Conservation (phyloP, 2,329 filamentous ascomycete genomes). For the Apiospora malaysiana region DNA sequence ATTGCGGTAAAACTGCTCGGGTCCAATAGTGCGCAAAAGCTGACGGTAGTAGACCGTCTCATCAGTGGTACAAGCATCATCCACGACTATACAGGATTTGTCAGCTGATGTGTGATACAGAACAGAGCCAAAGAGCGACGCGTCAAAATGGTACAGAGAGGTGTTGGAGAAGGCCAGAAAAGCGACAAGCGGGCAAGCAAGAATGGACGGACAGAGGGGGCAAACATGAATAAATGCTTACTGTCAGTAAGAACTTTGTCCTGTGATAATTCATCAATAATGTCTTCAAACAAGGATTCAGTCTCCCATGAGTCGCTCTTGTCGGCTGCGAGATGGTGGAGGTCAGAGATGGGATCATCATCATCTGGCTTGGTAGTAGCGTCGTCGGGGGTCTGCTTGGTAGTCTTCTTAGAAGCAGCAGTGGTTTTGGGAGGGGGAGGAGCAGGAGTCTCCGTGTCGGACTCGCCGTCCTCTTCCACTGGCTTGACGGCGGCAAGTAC, state of each 20-base stretch:
- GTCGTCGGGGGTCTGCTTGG: neutral
- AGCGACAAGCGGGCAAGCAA: neutral
- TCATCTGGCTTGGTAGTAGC: neutral
- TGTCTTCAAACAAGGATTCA: conserved; percentile 53
- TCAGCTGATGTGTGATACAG: conserved; percentile 27
- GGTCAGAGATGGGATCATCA: conserved; percentile 2
- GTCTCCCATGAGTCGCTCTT: conserved; percentile 47
- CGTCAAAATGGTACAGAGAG: neutral
- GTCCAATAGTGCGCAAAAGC: conserved; percentile 77
- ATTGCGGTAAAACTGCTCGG: conserved; percentile 74
- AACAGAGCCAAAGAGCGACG: neutral
- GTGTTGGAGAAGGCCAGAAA: neutral
- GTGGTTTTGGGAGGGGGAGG: neutral
- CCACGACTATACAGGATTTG: conserved; percentile 21
- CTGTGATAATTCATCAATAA: conserved; percentile 51
- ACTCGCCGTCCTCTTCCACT: conserved; percentile 25
- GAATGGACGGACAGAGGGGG: neutral
- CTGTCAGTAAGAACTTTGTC: conserved; percentile 46
- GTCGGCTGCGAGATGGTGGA: conserved; percentile 27
- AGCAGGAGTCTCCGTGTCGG: neutral
- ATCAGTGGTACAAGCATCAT: conserved; percentile 51
- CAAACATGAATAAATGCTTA: conserved; percentile 26
- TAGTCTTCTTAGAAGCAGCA: neutral
- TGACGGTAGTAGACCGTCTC: conserved; percentile 73
- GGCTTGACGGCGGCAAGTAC: conserved; percentile 31